These are phyloP conservation scores for Fusarium sarcochroum DNA, from an alignment of 2,329 filamentous ascomycete genomes.

Conservation along the genomic window DNA sequence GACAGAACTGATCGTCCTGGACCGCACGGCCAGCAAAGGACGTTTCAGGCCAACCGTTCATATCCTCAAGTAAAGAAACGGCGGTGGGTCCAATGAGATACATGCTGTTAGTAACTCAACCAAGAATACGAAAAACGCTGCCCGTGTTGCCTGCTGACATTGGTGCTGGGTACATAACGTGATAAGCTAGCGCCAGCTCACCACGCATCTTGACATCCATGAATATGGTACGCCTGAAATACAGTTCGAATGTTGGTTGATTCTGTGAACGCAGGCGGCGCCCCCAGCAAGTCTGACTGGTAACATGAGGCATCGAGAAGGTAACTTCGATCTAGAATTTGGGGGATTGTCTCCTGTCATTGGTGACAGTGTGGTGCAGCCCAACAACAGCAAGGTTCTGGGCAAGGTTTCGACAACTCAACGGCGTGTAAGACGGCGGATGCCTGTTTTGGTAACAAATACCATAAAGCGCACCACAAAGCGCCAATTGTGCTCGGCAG, in stretches of 20 bases:
- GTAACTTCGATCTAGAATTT: conserved; percentile 19
- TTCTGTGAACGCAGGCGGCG: background rate
- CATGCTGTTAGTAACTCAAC: conserved; percentile 14
- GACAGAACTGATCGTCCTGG: background rate
- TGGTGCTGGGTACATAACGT: conserved; percentile 14
- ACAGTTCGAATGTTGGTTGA: conserved; percentile 26
- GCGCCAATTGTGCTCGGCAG: conserved; percentile 15
- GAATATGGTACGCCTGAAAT: conserved; percentile 14
- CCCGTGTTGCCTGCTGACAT: conserved; percentile 17
- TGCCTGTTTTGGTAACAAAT: conserved; percentile 7
- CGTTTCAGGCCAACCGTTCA: conserved; percentile 25
- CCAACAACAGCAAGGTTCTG: conserved; percentile 10
- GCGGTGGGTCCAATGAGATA: conserved; percentile 23
- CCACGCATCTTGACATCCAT: conserved; percentile 20
- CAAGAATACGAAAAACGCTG: conserved; percentile 37
- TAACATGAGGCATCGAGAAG: conserved; percentile 13
- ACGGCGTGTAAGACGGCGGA: conserved; percentile 25
- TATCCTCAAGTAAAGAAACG: conserved; percentile 28
- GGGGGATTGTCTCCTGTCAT: conserved; percentile 13
- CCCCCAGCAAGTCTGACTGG: conserved; percentile 8
- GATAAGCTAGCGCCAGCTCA: conserved; percentile 38
- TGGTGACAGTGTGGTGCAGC: conserved; percentile 5
- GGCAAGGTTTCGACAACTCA: conserved; percentile 17
- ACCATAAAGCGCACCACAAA: background rate
- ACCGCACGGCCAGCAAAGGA: conserved; percentile 5